A percentile compares a stretch with the other conserved stretches of the same genome.
Conservation (phyloP, 2,329 filamentous ascomycete species). For the Fusarium hainanense region DNA sequence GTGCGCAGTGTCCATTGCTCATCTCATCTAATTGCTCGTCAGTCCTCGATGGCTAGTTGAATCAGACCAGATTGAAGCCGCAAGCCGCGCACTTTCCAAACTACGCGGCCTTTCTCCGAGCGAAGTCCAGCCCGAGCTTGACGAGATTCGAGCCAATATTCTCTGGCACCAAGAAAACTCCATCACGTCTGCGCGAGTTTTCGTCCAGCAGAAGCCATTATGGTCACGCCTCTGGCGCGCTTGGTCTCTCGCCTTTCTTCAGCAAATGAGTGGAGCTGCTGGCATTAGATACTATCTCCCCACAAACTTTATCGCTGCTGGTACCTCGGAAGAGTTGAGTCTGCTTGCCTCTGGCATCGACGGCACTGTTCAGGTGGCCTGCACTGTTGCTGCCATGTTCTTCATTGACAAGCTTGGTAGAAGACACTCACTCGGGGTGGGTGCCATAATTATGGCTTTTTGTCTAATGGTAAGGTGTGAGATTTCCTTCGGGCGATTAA, state of each 20-base stretch:
- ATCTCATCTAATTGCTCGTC: fast-evolving
- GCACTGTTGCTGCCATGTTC: slow-evolving; percentile 28
- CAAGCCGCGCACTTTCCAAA: slow-evolving; percentile 4
- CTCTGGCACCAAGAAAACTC: slow-evolving; percentile 24
- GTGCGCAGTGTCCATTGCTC: fast-evolving
- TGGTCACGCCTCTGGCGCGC: slow-evolving; percentile 23
- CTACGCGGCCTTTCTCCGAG: background rate
- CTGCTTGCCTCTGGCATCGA: slow-evolving; percentile 18
- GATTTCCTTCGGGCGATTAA: fast-evolving
- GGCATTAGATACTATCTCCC: slow-evolving; percentile 23
- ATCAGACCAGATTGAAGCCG: slow-evolving; percentile 17
- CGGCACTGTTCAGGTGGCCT: slow-evolving; percentile 16
- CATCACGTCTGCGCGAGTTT: slow-evolving; percentile 14
- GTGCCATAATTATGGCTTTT: slow-evolving; percentile 23
- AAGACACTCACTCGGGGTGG: slow-evolving; percentile 14
- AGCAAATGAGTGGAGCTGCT: slow-evolving; percentile 22
- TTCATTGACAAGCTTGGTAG: slow-evolving; percentile 25
- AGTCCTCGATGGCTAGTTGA: slow-evolving; percentile 24
- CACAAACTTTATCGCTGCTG: slow-evolving; percentile 15
- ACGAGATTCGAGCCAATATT: slow-evolving; percentile 24
- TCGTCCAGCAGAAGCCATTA: slow-evolving; percentile 17
- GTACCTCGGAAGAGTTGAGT: slow-evolving; percentile 16
- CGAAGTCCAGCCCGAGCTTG: slow-evolving; percentile 16
- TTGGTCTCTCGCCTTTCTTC: slow-evolving; percentile 13
- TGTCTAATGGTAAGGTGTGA: slow-evolving; percentile 11